These are phyloP conservation scores for Testicularia cyperi DNA, from an alignment of 1,284 basidiomycete species.

Conservation along the genomic window DNA sequence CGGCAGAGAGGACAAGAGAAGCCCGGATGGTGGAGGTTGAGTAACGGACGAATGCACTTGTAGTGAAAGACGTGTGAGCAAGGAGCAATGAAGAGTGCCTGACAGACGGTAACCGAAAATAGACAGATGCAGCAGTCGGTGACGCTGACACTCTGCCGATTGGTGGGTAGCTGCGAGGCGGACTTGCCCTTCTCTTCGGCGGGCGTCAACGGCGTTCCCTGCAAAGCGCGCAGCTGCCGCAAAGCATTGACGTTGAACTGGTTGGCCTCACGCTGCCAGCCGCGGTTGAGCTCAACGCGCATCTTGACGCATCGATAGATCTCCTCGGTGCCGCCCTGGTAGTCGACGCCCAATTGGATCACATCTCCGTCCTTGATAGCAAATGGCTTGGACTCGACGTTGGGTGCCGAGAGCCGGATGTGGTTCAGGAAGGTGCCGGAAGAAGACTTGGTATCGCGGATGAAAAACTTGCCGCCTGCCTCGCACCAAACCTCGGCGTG, in stretches of 20 bases:
- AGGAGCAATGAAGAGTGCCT: conserved; percentile 88
- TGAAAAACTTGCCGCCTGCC: conserved; percentile 71
- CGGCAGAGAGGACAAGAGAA: conserved; percentile 91
- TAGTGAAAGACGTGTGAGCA: conserved; percentile 92
- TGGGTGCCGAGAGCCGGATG: conserved; percentile 80
- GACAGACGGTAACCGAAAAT: conserved; percentile 88
- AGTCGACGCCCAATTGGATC: conserved; percentile 93
- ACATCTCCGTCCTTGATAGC: conserved; percentile 91
- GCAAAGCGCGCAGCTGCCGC: conserved; percentile 75
- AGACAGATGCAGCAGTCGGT: conserved; percentile 64
- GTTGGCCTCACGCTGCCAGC: conserved; percentile 85
- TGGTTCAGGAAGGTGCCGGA: conserved; percentile 97
- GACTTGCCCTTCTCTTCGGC: conserved; percentile 17
- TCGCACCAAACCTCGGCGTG: conserved; percentile 93
- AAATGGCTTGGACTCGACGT: conserved; percentile 72
- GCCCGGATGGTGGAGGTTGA: conserved; percentile 81
- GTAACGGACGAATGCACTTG: conserved; percentile 92
- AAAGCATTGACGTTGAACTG: conserved; percentile 88
- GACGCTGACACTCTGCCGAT: conserved; percentile 47
- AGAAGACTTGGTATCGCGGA: conserved; percentile 85
- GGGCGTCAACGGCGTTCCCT: conserved; percentile 56
- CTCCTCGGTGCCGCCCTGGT: conserved; percentile 95
- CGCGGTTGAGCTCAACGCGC: conserved; percentile 75
- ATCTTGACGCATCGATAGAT: conserved; percentile 98
- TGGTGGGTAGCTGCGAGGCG: conserved; percentile 26